Evolutionary conservation across 148 eudicot species (phyloP).

Genomic region (Rhododendron ovatum): DNA sequence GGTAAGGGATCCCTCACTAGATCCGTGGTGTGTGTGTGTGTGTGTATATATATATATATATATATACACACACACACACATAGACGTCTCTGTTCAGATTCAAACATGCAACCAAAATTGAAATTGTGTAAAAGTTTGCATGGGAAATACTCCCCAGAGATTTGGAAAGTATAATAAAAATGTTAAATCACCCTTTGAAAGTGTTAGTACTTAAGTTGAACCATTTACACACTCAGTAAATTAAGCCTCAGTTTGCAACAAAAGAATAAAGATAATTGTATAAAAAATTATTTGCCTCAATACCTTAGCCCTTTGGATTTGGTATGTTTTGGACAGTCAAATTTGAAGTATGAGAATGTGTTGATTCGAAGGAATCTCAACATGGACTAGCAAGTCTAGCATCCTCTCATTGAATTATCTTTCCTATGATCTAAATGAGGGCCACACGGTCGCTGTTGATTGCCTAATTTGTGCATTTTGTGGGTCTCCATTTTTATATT

Average conservation of each 20-base stretch:
- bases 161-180: neutral
- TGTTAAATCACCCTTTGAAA: neutral
- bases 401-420: neutral
- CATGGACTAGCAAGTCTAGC: neutral
- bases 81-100: neutral
- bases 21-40: too few relatives aligned
- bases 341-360: neutral
- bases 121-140: neutral
- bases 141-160: neutral
- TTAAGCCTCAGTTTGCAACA: neutral
- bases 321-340: too few relatives aligned
- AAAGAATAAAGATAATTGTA: neutral
- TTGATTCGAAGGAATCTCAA: neutral
- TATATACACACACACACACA: too few relatives aligned
- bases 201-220: neutral
- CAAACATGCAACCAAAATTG: neutral
- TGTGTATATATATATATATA: too few relatives aligned
- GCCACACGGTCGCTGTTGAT: neutral
- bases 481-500: neutral
- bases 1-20: too few relatives aligned
- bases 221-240: neutral
- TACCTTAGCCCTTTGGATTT: neutral
- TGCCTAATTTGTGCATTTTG: neutral
- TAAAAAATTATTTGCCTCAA: neutral
- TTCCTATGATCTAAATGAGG: neutral